A percentile compares a stretch with the other conserved stretches of the same genome.
Conservation (phyloP, 163 green algal species). For the Trebouxia gelatinosa region DNA sequence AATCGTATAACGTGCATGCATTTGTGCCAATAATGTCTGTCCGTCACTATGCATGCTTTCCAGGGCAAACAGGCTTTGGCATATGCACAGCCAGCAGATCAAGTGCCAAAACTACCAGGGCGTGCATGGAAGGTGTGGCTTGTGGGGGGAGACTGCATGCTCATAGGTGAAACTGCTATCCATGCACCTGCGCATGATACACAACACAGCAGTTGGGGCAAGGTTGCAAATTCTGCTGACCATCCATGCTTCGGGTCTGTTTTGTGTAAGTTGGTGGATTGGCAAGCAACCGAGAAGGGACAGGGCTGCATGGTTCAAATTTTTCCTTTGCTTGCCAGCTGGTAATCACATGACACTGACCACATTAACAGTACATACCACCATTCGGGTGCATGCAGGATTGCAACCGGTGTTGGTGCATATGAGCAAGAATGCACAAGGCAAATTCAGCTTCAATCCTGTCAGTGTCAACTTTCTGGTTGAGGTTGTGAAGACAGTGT, state of each 20-base stretch:
- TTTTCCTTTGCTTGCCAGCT: too few relatives aligned
- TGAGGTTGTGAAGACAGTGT: slow-evolving; percentile 84
- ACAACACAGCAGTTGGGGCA: neutral
- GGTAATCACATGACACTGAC: too few relatives aligned
- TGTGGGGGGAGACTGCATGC: slow-evolving; percentile 71
- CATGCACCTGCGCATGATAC: neutral
- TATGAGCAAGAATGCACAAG: slow-evolving; percentile 82
- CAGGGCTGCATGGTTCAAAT: neutral
- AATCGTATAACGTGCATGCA: too few relatives aligned
- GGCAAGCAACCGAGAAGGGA: neutral
- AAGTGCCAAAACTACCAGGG: slow-evolving; percentile 1
- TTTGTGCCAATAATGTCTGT: too few relatives aligned
- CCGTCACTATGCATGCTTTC: too few relatives aligned
- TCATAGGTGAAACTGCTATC: slow-evolving; percentile 43
- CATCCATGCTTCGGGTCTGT: too few relatives aligned
- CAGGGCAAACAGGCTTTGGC: slow-evolving; percentile 7
- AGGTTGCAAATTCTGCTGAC: too few relatives aligned
- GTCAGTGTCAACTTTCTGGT: slow-evolving; percentile 85
- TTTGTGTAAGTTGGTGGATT: too few relatives aligned
- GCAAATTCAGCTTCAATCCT: slow-evolving; percentile 87
- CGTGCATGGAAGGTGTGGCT: slow-evolving; percentile 67
- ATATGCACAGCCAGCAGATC: slow-evolving; percentile 15
- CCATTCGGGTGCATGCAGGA: slow-evolving; percentile 41
- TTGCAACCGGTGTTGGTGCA: slow-evolving; percentile 94
- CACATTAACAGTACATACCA: neutral